Conservation (phyloP, 2,329 filamentous ascomycete species). For the Calonectria montana region DNA sequence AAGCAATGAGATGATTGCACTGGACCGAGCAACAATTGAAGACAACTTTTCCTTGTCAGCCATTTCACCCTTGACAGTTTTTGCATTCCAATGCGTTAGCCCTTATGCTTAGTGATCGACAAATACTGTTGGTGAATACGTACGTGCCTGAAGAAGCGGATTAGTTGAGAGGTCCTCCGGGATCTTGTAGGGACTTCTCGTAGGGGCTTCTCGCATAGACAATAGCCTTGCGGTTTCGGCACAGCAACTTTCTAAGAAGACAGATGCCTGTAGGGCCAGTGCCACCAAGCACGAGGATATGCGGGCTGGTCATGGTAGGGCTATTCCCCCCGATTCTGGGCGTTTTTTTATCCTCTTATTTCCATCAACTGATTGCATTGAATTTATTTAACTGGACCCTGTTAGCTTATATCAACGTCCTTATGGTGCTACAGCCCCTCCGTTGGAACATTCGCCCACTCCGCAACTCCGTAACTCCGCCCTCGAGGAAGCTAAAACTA, state of each 20-base stretch:
- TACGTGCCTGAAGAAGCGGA: slow-evolving; percentile 22
- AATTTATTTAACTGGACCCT: background rate
- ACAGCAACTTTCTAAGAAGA: slow-evolving; percentile 44
- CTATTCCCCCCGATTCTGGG: background rate
- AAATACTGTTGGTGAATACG: background rate
- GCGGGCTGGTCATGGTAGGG: background rate
- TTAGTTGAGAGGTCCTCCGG: slow-evolving; percentile 12
- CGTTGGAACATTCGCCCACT: background rate
- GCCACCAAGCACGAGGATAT: slow-evolving; percentile 45
- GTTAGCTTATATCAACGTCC: background rate
- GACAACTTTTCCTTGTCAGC: background rate
- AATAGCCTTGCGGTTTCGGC: slow-evolving; percentile 42
- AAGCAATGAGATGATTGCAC: slow-evolving; percentile 2
- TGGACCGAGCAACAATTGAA: slow-evolving; percentile 2
- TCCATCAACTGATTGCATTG: background rate
- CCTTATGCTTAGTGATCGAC: background rate
- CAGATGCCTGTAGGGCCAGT: slow-evolving; percentile 48
- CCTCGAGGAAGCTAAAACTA: too few species aligned
- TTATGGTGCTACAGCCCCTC: background rate
- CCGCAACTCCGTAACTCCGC: slow-evolving; percentile 21
- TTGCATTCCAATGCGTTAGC: background rate
- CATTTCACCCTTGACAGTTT: slow-evolving; percentile 11
- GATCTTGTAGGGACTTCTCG: too few species aligned
- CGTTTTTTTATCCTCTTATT: background rate
- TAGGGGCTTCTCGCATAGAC: slow-evolving; percentile 26